A percentile compares a stretch with the other conserved stretches of the same genome.
Evolutionary conservation across 1,284 basidiomycete genomes (phyloP).

Genomic region (Phellopilus nigrolimitatus): DNA sequence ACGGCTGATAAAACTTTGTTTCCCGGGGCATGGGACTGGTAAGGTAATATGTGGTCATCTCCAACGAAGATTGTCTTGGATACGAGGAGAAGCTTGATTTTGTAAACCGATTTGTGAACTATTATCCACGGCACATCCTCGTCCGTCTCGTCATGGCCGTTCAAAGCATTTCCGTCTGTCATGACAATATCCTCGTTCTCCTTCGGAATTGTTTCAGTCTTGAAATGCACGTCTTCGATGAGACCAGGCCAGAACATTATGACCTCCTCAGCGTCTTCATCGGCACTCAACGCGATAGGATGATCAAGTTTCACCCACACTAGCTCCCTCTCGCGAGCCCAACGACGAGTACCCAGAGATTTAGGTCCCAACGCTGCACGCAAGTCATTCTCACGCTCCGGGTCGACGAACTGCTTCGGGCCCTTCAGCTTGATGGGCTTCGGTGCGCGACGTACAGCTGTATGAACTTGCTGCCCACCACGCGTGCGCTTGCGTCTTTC

Average conservation of each 20-base stretch:
- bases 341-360: slow-evolving; percentile 36
- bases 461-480: slow-evolving; percentile 32
- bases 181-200: not conserved
- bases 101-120: slow-evolving; percentile 53
- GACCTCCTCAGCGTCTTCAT: slow-evolving; percentile 31
- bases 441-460: slow-evolving; percentile 50
- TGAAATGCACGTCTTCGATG: slow-evolving; percentile 53
- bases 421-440: slow-evolving; percentile 40
- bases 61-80: slow-evolving; percentile 40
- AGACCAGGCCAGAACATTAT: slow-evolving; percentile 72
- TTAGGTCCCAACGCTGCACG: slow-evolving; percentile 42
- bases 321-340: slow-evolving; percentile 64
- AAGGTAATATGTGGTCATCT: slow-evolving; percentile 60
- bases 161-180: not conserved
- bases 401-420: slow-evolving; percentile 46
- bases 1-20: slow-evolving; percentile 45
- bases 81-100: slow-evolving; percentile 58
- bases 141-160: slow-evolving; percentile 1
- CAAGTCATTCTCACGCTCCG: slow-evolving; percentile 57
- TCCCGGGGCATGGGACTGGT: slow-evolving; percentile 57
- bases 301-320: slow-evolving; percentile 63
- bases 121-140: slow-evolving; percentile 46
- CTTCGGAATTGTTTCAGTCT: slow-evolving; percentile 27
- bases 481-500: not conserved
- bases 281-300: slow-evolving; percentile 42